Percentiles rank a stretch among this genome's conserved stretches.
phyloP scores from a whole-genome alignment of 164 flowering plant genomes.

The Euptelea pleiosperma region DNA sequence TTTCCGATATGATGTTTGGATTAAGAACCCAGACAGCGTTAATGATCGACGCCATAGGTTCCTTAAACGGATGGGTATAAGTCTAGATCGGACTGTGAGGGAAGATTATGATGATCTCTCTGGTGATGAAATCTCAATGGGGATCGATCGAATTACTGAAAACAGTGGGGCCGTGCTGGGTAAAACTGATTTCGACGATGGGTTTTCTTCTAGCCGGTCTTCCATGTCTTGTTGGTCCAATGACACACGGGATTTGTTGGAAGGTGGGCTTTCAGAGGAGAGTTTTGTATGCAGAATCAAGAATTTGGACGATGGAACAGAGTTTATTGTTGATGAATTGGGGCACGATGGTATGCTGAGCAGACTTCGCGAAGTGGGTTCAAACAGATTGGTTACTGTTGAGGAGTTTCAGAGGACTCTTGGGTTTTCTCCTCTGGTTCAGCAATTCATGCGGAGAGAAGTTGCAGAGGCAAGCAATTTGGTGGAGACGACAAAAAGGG shows the following conservation, averaged over 20 bases:
- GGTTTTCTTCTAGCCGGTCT: slow-evolving; percentile 31
- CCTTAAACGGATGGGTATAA: slow-evolving; percentile 53
- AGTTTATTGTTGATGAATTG: slow-evolving; percentile 31
- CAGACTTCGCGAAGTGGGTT: slow-evolving; percentile 38
- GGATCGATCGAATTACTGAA: slow-evolving; percentile 29
- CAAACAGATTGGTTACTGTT: slow-evolving; percentile 28
- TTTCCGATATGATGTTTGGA: slow-evolving; percentile 52
- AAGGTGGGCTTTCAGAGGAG: slow-evolving; percentile 20
- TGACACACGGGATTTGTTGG: background rate
- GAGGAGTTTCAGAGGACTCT: slow-evolving; percentile 44
- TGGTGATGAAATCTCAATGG: slow-evolving; percentile 14
- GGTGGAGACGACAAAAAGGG: slow-evolving; percentile 23
- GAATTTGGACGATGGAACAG: slow-evolving; percentile 42
- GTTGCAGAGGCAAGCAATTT: slow-evolving; percentile 18
- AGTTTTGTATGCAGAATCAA: slow-evolving; percentile 23
- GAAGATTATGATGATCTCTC: slow-evolving; percentile 26
- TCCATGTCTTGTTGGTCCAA: slow-evolving; percentile 14
- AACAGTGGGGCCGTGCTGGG: slow-evolving; percentile 49
- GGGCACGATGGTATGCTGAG: slow-evolving; percentile 30
- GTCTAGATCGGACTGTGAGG: slow-evolving; percentile 16
- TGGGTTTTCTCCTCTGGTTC: slow-evolving; percentile 42
- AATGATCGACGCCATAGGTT: slow-evolving; percentile 59
- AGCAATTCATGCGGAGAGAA: slow-evolving; percentile 31
- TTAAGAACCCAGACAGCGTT: slow-evolving; percentile 43
- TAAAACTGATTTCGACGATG: slow-evolving; percentile 29